Percentiles rank a stretch among this genome's conserved stretches.
These are phyloP conservation scores for Pyrus communis DNA, from an alignment of 306 rosid species.

Conservation along the genomic window DNA sequence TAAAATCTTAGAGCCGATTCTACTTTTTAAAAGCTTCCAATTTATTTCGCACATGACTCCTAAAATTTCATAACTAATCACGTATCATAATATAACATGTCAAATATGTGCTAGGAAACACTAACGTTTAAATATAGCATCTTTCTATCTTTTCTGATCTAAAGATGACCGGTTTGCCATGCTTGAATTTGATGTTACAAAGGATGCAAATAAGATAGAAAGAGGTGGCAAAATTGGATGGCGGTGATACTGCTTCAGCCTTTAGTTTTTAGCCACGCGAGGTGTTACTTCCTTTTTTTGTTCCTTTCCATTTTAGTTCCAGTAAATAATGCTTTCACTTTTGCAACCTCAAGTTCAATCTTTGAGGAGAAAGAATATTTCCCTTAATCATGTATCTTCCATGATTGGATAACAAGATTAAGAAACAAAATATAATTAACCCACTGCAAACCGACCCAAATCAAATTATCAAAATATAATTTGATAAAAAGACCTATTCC, in stretches of 20 bases:
- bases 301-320: neutral
- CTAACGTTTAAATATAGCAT: neutral
- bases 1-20: neutral
- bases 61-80: too few species aligned
- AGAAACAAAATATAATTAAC: neutral
- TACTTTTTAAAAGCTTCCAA: too few species aligned
- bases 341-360: neutral
- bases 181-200: neutral
- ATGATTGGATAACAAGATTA: neutral
- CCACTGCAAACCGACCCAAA: neutral
- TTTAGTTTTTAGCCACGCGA: neutral
- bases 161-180: neutral
- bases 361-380: neutral
- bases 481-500: neutral
- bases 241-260: neutral
- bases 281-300: neutral
- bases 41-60: too few species aligned
- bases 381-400: neutral
- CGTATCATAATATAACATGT: neutral
- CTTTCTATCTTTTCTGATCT: neutral
- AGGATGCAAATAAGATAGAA: neutral
- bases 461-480: neutral
- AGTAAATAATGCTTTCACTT: neutral
- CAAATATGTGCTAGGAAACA: neutral
- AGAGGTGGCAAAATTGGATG: neutral